phyloP scores from a whole-genome alignment of 2,329 filamentous ascomycete species.

The Fusarium sp. region DNA sequence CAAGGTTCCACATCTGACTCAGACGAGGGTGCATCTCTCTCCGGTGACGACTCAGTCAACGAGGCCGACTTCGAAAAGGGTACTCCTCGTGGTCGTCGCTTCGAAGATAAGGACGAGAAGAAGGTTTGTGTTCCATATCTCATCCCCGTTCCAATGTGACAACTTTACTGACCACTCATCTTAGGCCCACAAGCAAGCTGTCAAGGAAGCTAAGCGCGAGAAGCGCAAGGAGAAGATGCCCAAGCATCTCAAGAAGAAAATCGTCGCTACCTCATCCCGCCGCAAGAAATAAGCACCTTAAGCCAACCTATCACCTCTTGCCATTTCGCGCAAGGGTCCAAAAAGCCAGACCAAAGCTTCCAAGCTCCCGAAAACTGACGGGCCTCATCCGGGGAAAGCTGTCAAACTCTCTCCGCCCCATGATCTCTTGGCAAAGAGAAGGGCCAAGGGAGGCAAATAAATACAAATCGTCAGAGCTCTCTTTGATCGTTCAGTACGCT shows the following conservation, averaged over 20 bases:
- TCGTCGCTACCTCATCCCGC: slow-evolving; percentile 72
- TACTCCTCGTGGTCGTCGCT: slow-evolving; percentile 81
- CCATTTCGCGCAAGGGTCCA: not conserved
- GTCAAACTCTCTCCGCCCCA: not conserved
- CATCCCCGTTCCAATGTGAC: not conserved
- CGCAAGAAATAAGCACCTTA: slow-evolving; percentile 68
- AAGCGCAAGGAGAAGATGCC: slow-evolving; percentile 96
- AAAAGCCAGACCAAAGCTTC: not conserved
- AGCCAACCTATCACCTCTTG: not conserved
- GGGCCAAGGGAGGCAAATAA: slow-evolving; percentile 10
- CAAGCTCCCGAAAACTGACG: not conserved
- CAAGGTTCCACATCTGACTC: slow-evolving; percentile 55
- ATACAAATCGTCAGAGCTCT: slow-evolving; percentile 55
- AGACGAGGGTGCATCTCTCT: slow-evolving; percentile 63
- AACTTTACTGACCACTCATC: slow-evolving; percentile 39
- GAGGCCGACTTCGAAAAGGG: slow-evolving; percentile 73
- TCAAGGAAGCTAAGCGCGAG: slow-evolving; percentile 96
- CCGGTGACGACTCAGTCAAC: slow-evolving; percentile 58
- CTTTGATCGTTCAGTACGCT: slow-evolving; percentile 67
- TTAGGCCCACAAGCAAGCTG: slow-evolving; percentile 80
- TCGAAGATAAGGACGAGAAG: slow-evolving; percentile 92
- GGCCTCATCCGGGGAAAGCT: slow-evolving; percentile 10
- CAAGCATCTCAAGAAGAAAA: slow-evolving; percentile 93
- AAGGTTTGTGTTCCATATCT: slow-evolving; percentile 62
- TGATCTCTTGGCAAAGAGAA: not conserved